Evolutionary conservation across 306 rosid species (phyloP).

Genomic region (Gleditsia sinensis): DNA sequence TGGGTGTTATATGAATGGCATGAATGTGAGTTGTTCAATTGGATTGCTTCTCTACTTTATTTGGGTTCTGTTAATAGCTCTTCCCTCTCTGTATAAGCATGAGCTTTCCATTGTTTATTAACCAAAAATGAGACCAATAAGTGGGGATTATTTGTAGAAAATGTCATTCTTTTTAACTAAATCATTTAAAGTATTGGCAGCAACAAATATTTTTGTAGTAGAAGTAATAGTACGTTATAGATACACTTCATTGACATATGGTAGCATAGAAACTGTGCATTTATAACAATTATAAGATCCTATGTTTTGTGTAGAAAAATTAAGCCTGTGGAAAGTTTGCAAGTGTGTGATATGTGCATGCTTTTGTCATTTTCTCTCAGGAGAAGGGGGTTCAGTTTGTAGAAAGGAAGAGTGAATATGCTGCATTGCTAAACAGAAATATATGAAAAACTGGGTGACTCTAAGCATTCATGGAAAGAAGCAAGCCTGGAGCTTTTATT

Average conservation of each 20-base stretch:
- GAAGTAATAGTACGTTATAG: not conserved
- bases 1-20: slow-evolving; percentile 9
- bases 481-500: not conserved
- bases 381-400: not conserved
- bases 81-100: not conserved
- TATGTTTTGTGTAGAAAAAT: not conserved
- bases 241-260: not conserved
- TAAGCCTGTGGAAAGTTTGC: not conserved
- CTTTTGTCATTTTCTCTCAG: not conserved
- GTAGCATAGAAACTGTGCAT: not conserved
- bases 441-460: not conserved
- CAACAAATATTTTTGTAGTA: not conserved
- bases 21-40: slow-evolving; percentile 9
- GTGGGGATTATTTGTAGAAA: not conserved
- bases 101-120: not conserved
- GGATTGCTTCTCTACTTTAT: not conserved
- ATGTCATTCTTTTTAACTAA: not conserved
- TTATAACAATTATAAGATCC: not conserved
- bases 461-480: not conserved
- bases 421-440: not conserved
- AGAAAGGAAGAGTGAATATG: not conserved
- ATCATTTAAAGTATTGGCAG: not conserved
- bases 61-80: slow-evolving; percentile 7
- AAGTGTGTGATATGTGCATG: not conserved
- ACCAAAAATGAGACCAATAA: not conserved